These are phyloP conservation scores for Teratosphaeria zuluensis DNA, from an alignment of 2,329 filamentous ascomycete genomes.

Conservation along the genomic window DNA sequence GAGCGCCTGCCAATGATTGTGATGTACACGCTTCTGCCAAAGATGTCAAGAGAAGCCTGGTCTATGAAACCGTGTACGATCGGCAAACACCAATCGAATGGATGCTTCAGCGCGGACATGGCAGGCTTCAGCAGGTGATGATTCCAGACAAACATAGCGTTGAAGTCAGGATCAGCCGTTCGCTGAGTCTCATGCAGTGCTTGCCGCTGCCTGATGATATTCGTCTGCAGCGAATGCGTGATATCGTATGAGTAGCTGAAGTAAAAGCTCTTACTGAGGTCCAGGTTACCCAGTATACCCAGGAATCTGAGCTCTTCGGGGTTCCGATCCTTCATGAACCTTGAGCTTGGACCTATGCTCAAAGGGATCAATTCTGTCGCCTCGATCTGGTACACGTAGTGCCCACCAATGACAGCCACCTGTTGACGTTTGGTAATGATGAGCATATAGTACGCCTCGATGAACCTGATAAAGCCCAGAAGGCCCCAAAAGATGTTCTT, in stretches of 20 bases:
- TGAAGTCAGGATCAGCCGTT: constrained; percentile 54
- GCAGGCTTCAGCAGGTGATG: constrained; percentile 76
- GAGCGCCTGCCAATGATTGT: constrained; percentile 89
- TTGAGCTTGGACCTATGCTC: constrained; percentile 57
- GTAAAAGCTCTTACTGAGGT: constrained; percentile 86
- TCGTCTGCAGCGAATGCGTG: constrained; percentile 82
- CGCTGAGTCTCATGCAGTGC: constrained; percentile 56
- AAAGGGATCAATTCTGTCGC: constrained; percentile 85
- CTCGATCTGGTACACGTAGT: constrained; percentile 92
- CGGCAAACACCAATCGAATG: constrained; percentile 91
- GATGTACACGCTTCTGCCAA: constrained; percentile 80
- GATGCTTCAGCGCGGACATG: constrained; percentile 58
- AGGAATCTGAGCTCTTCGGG: constrained; percentile 85
- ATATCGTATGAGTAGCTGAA: constrained; percentile 98
- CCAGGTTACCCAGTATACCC: constrained; percentile 79
- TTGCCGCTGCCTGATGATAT: constrained; percentile 71
- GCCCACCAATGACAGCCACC: constrained; percentile 89
- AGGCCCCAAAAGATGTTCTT: constrained; percentile 89
- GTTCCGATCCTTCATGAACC: constrained; percentile 70
- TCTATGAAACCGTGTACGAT: constrained; percentile 96
- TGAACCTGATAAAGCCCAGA: constrained; percentile 91
- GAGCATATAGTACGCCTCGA: constrained; percentile 93
- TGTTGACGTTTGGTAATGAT: constrained; percentile 93
- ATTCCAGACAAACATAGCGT: constrained; percentile 99
- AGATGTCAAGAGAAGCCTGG: constrained; percentile 65